Evolutionary conservation across 2,329 filamentous ascomycete genomes (phyloP).

Genomic region (Cladorrhinum sp.): DNA sequence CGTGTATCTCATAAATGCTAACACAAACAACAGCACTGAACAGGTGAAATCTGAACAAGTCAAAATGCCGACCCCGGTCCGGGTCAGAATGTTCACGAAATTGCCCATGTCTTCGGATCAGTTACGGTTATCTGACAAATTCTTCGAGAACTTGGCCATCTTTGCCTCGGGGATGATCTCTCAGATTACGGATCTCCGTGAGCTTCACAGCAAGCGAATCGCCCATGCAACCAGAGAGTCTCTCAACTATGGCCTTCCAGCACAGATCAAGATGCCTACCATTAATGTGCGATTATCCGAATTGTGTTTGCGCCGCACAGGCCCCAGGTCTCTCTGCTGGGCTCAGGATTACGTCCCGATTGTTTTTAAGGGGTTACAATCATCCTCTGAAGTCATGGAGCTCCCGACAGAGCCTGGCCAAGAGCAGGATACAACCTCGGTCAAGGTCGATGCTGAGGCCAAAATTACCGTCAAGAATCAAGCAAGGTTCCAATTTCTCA

Average conservation of each 20-base stretch:
- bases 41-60: constrained; percentile 12
- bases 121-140: constrained; percentile 45
- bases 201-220: constrained; percentile 45
- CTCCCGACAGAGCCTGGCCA: not conserved
- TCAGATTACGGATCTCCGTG: constrained; percentile 48
- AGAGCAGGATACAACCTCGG: constrained; percentile 22
- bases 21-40: too few species aligned
- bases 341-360: constrained; percentile 58
- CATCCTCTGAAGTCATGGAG: not conserved
- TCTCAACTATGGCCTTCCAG: constrained; percentile 39
- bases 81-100: constrained; percentile 35
- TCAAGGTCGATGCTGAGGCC: constrained; percentile 49
- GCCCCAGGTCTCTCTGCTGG: constrained; percentile 44
- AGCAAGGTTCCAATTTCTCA: constrained; percentile 54
- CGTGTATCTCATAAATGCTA: not conserved
- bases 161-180: constrained; percentile 51
- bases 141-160: constrained; percentile 52
- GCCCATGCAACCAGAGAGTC: constrained; percentile 36
- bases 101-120: constrained; percentile 45
- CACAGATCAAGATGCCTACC: constrained; percentile 46
- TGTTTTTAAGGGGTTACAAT: constrained; percentile 49
- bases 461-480: constrained; percentile 53
- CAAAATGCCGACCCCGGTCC: constrained; percentile 13
- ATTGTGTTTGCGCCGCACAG: constrained; percentile 27
- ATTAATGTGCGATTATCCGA: constrained; percentile 50